phyloP scores from a whole-genome alignment of 2,329 filamentous ascomycete species.

The Aureobasidium sp. region DNA sequence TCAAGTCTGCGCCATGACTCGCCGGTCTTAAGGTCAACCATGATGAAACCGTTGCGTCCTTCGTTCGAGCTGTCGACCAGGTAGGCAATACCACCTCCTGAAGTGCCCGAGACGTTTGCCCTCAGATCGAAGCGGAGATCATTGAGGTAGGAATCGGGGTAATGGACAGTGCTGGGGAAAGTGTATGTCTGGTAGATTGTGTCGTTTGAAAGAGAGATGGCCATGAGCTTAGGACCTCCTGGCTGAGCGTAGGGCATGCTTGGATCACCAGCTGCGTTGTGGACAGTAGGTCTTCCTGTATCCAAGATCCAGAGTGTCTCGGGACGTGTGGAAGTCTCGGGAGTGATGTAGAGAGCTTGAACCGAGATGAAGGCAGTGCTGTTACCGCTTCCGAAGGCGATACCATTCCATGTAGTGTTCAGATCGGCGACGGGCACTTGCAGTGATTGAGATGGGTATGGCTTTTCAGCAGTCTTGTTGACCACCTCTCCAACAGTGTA shows the following conservation, averaged over 20 bases:
- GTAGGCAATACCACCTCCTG: constrained; percentile 38
- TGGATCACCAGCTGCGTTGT: constrained; percentile 30
- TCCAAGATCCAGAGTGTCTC: constrained; percentile 43
- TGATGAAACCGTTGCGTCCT: constrained; percentile 41
- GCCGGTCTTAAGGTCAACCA: constrained; percentile 38
- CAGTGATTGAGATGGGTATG: constrained; percentile 38
- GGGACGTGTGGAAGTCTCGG: constrained; percentile 28
- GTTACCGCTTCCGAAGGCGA: constrained; percentile 41
- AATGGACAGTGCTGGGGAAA: constrained; percentile 37
- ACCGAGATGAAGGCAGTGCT: constrained; percentile 36
- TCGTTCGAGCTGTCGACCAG: constrained; percentile 42
- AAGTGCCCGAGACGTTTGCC: constrained; percentile 32
- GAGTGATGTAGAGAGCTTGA: constrained; percentile 41
- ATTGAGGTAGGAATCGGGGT: constrained; percentile 42
- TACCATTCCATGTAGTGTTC: constrained; percentile 36
- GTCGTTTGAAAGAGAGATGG: constrained; percentile 37
- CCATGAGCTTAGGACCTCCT: constrained; percentile 41
- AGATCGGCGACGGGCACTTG: constrained; percentile 31
- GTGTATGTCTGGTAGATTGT: constrained; percentile 37
- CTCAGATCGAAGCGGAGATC: constrained; percentile 43
- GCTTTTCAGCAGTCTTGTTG: constrained; percentile 41
- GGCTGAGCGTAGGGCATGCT: constrained; percentile 40
- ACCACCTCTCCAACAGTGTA: constrained; percentile 44
- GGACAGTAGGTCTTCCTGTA: constrained; percentile 39
- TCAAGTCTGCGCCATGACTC: constrained; percentile 36